These are phyloP conservation scores for Aspergillus bertholletiae DNA, from an alignment of 495 filamentous ascomycete species.

Conservation along the genomic window DNA sequence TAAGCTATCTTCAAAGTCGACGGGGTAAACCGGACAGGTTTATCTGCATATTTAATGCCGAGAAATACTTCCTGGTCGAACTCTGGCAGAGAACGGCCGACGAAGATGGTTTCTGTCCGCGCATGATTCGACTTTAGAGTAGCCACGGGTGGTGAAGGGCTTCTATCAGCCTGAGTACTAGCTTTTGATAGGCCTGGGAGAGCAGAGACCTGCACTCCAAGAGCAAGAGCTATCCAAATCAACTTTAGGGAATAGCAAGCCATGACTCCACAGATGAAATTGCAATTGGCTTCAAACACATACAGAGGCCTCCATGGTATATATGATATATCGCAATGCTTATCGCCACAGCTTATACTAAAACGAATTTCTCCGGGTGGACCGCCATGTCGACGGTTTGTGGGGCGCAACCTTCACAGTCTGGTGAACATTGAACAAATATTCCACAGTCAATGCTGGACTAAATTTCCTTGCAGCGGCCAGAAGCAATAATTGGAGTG, in stretches of 20 bases:
- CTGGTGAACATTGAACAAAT: too few species aligned
- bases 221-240: background rate
- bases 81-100: slow-evolving; percentile 27
- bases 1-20: slow-evolving; percentile 24
- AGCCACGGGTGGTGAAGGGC: background rate
- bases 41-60: slow-evolving; percentile 33
- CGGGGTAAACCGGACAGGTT: slow-evolving; percentile 29
- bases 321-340: background rate
- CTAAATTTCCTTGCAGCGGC: too few species aligned
- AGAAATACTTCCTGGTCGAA: slow-evolving; percentile 33
- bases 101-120: slow-evolving; percentile 13
- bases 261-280: background rate
- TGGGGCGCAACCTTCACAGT: background rate
- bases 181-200: background rate
- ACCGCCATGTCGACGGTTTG: background rate
- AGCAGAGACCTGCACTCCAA: background rate
- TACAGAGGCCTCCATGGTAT: background rate
- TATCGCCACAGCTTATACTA: background rate
- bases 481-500: too few species aligned
- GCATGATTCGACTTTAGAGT: background rate
- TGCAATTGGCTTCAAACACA: background rate
- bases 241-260: background rate
- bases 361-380: background rate
- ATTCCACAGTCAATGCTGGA: too few species aligned
- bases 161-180: background rate